Base-by-base conservation (phyloP, 2,329 filamentous ascomycete species). In the Colletotrichum sp. region DNA sequence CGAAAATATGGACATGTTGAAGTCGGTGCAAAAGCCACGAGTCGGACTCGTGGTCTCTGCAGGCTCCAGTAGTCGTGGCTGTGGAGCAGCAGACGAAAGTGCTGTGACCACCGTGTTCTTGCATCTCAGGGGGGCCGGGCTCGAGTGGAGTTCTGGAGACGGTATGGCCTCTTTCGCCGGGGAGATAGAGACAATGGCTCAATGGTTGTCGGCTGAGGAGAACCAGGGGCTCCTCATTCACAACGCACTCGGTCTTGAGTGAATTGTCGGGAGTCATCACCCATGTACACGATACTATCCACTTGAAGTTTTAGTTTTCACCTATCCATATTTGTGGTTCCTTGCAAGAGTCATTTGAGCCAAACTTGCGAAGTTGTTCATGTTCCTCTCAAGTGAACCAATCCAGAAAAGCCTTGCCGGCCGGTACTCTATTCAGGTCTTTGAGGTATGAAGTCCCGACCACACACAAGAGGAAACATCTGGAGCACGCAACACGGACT, bases 401-500 rank as follows among this genome's bases (percentile, higher is more conserved):
- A 21, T 48, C 9, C 38, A 48, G 18, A n/a, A 48, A 48, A 48
- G 38, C 38, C 18, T 48, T n/a, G 38, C 38, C 18, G 38, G 9
- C 18, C 18, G 38, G 18, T 0, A n/a, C 3, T 48, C 38, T 8
- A 48, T 48, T 4, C 9, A 48, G 38, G 38, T n/a, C 38, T 43
- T n/a, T 43, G 5, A 43, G 9, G 10, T 12, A 48, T 18, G 38
- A 48, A 48, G 18, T n/a, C 38, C 18, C 18, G 2, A 21, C 0
- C 38, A 48, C 18, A 48, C 0, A 48, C 18, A 0, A 48, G 38
- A 18, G 18, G 9, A 48, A n/a, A 48, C 38, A 21, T 48, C 18
- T 48, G 9, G 9, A n/a, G 0, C 18, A 0, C 0, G 18, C 38
- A 48, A 48, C 38, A 48, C 18, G 38, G 38, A 7, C 0, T 1